Base-by-base conservation (phyloP, 352 stramenopile genomes). In the Pythium vanterpoolii region DNA sequence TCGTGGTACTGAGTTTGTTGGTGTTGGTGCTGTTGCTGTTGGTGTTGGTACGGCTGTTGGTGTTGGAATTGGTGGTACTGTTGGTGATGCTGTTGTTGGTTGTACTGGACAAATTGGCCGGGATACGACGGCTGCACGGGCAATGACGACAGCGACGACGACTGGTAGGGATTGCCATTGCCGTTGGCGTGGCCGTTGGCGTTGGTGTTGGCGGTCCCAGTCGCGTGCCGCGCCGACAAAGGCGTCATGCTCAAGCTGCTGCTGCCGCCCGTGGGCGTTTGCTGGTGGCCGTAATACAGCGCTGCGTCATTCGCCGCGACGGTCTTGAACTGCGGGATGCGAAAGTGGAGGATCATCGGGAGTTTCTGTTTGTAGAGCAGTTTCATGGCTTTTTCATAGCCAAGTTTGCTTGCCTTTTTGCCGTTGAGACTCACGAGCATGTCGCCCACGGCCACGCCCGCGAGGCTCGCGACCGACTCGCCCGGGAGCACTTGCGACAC, bases 371-470 rank as follows among this genome's bases (percentile, higher is more conserved):
- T 87, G 63, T 88, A 91, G n/a, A 91, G 74, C 68, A 83, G 68
- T 18, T 79, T 79, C 49, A 91, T 77, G 21, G 87, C 82, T 60
- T 89, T 88, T 46, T 88, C 79, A 68, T 89, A 91, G n/a, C 79
- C 79, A 42, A 89, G 60, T 27, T 79, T 82, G 54, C 76, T 73
- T 11, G 79, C 84, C 47, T 87, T 87, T 69, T 89, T 91, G 60
- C 79, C 82, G 62, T 91, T 87, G 14, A 91, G 60, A 64, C 77
- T 89, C 59, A 91, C 82, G 58, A 91, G 79, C 60, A 91, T 68
- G 55, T 91, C 82, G 30, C 82, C 82, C 24, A 77, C 72, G 23
- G 53, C 64, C 39, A 91, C 79, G 46, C 80, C 83, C 47, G 80
- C 78, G 61, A 90, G 73, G 49, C 85, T 86, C 49, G 84, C 76